phyloP scores from a whole-genome alignment of 2,329 filamentous ascomycete species.

The Aspergillus sp. region DNA sequence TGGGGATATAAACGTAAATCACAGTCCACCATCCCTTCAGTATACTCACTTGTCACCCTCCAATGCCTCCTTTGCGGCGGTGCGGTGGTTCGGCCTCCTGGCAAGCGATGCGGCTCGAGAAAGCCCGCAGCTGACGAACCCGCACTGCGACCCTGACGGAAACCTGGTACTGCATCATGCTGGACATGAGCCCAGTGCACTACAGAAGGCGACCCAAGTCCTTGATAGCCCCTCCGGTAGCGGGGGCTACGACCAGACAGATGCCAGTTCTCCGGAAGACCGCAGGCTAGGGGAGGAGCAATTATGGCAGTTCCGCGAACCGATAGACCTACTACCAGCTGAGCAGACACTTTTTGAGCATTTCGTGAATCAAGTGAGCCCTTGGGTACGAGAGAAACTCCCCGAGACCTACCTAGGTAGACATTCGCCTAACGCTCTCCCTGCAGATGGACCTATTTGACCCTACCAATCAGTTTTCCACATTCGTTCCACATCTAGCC shows the following conservation, averaged over 20 bases:
- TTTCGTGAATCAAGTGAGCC: too few relatives aligned
- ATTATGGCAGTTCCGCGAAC: too few relatives aligned
- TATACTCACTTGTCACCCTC: conserved; percentile 18
- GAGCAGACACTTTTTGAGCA: too few relatives aligned
- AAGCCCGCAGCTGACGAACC: conserved; percentile 15
- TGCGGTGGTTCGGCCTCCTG: conserved; percentile 49
- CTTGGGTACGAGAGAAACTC: not conserved
- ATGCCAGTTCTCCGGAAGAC: too few relatives aligned
- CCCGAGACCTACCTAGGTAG: conserved; percentile 11
- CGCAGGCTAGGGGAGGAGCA: too few relatives aligned
- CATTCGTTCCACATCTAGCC: conserved; percentile 41
- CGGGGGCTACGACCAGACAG: too few relatives aligned
- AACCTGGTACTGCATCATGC: conserved; percentile 15
- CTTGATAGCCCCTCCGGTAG: too few relatives aligned
- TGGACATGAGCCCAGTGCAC: too few relatives aligned
- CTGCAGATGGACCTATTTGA: conserved; percentile 47
- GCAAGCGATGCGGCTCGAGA: conserved; percentile 20
- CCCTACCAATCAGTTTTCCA: conserved; percentile 39
- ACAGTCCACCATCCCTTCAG: not conserved
- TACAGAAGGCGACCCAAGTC: too few relatives aligned
- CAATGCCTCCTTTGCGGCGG: conserved; percentile 40
- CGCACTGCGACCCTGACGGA: conserved; percentile 11
- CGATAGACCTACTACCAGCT: too few relatives aligned
- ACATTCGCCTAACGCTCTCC: conserved; percentile 22
- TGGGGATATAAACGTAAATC: not conserved